Evolutionary conservation across 2,329 filamentous ascomycete genomes (phyloP), one percentile per base, ranked within the genome.

Genomic region (Penicillium sclerotiorum): DNA sequence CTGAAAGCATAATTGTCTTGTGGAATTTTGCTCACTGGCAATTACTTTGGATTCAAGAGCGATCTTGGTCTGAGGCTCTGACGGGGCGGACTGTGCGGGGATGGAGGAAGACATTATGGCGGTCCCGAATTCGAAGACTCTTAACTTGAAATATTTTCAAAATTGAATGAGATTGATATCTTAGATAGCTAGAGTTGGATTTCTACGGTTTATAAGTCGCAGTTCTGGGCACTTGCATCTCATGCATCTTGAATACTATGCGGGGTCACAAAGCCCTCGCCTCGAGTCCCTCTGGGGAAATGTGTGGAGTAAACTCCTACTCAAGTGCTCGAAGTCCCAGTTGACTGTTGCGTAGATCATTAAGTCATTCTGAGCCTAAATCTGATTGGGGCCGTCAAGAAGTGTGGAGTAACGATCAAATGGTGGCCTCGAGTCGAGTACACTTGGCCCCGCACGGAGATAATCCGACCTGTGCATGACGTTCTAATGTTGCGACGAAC

Each of bases 1-100:
- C 6, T 17, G 15, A 36, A 18, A 18, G 12, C 15, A 27, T 25
- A 15, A 23, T 2, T 35, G 17, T 2, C 15, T 36, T 7, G 42
- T 17, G 32, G 12, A 8, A 21, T 9, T n/a, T 33, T 25, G 44
- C 46, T 49, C 7, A 52, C 52, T 55, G 21, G 45, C 49, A 18
- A 55, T 55, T 1, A 52, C 35, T 27, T 55, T 55, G 15, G 45
- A 51, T 17, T 52, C 46, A 5, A 55, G 49, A 3, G 49, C 46
- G 36, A 55, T 49, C 30, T 52, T 50, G 25, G 46, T 55, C 12
- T 47, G 53, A 11, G 53, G 49, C 43, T 41, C 46, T 5, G 23
- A 49, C n/a, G 49, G 45, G 43, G 45, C 38, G 15, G 49, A 47
- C n/a, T 44, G 41, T 1, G 41, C 8, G 1, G 45, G 52, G 12